Conservation (phyloP, 371 early-diverging fungal species). For the Umbelopsis sp. region DNA sequence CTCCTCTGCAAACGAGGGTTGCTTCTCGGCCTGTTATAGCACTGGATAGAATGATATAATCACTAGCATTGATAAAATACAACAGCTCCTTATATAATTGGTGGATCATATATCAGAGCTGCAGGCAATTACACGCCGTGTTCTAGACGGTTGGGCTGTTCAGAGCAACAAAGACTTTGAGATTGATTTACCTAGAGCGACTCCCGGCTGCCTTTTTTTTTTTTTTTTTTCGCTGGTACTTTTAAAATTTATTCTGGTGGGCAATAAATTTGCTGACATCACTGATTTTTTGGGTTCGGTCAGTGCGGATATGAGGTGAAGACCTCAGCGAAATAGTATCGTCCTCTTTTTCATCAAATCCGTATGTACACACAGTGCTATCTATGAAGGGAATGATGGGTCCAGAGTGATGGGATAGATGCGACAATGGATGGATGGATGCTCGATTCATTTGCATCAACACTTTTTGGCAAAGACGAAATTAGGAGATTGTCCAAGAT, state of each 20-base stretch:
- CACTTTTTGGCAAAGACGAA: neutral
- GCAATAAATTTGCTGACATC: neutral
- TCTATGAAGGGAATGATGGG: slow-evolving; percentile 5
- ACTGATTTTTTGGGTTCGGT: neutral
- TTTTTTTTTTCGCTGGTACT: neutral
- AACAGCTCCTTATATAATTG: no score
- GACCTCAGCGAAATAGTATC: neutral
- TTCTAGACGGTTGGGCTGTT: no score
- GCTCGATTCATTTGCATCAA: neutral
- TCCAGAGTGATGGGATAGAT: neutral
- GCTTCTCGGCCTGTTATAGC: no score
- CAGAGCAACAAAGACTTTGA: no score
- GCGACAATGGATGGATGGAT: slow-evolving; percentile 22
- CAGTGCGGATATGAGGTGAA: neutral
- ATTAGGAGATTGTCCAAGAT: no score
- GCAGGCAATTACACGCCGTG: no score
- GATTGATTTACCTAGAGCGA: no score
- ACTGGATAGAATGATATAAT: no score
- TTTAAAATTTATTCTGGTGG: neutral
- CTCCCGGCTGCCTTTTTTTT: no score
- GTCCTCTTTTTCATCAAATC: slow-evolving; percentile 19
- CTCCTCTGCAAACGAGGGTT: no score
- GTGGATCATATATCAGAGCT: no score
- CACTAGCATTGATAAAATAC: no score
- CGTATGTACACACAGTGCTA: slow-evolving; percentile 3